These are phyloP conservation scores for Hymenoscyphus linearis DNA, from an alignment of 2,329 filamentous ascomycete species.

Conservation along the genomic window DNA sequence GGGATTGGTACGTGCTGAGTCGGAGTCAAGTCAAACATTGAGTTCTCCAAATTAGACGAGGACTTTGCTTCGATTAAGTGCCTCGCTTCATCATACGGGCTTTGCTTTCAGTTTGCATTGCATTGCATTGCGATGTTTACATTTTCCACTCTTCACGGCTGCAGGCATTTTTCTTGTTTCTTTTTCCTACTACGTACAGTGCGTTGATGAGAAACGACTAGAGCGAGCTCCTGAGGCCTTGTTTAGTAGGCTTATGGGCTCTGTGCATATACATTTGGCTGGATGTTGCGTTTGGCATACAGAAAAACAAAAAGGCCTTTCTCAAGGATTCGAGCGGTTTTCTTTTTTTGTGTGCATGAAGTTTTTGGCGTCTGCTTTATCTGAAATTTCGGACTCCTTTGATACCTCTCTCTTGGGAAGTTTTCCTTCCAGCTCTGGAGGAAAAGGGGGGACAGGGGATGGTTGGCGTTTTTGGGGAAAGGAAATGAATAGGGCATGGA, in stretches of 20 bases:
- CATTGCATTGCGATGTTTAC: not conserved
- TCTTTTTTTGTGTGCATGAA: not conserved
- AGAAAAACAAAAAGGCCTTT: too few relatives aligned
- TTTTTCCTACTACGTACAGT: not conserved
- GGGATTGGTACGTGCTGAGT: slow-evolving; percentile 12
- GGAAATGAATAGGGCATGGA: too few relatives aligned
- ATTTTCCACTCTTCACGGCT: not conserved
- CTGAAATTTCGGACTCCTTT: not conserved
- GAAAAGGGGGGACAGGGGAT: not conserved
- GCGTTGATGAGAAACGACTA: not conserved
- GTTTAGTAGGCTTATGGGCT: not conserved
- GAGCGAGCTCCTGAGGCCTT: not conserved
- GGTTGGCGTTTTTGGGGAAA: not conserved
- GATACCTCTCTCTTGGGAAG: not conserved
- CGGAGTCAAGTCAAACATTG: slow-evolving; percentile 23
- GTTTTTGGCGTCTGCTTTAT: too few relatives aligned
- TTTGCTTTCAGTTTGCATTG: not conserved
- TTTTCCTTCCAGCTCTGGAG: not conserved
- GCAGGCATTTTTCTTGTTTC: not conserved
- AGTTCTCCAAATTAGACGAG: slow-evolving; percentile 16
- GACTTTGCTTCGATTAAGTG: too few relatives aligned
- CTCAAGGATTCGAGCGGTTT: not conserved
- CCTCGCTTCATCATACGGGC: not conserved
- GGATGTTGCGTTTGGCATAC: not conserved
- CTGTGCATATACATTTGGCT: not conserved